Evolutionary conservation across 129 eudicot genomes (phyloP), one percentile per base, ranked within the genome.

Genomic region (Calendula officinalis): DNA sequence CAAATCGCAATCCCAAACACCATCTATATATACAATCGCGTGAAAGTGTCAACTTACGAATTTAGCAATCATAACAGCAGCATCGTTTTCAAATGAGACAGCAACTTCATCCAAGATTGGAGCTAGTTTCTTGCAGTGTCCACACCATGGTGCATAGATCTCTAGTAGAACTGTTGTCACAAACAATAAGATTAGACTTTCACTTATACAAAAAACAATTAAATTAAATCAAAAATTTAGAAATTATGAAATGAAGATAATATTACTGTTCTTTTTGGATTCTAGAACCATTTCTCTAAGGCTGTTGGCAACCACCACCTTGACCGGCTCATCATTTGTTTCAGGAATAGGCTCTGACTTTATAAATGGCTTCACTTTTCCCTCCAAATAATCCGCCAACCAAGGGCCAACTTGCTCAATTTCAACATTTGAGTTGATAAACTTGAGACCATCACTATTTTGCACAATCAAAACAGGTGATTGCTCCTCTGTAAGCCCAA

Each of bases 71-170:
- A 88, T 59, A 62, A 92, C 87, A 56, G 74, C 76, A 8, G 82
- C 75, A 54, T 92, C 96, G 34, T 70, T 83, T 66, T 77, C 77
- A 81, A 83, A 88, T 9, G 95, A 81, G 67, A 71, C 79, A 22
- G 96, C 98, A 62, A 92, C 91, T 81, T 88, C 98, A 42, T 92
- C 98, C 85, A 92, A 81, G 61, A 83, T 83, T 12, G 98, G 98
- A 8, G 95, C 96, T 69, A 92, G 76, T 74, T 83, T 88, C 69
- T 92, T 83, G 85, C 98, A 88, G 72, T 92, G 96, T 39, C 96
- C 95, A 69, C 98, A 92, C 98, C 96, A 88, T 8, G 96, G 96
- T 15, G 98, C 98, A 62, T 92, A 88, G 76, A 88, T 79, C 79
- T 85, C 96, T 58, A 92, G 67, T 5, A 92, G 75, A 75, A 88